Percentiles rank a stretch among this genome's conserved stretches.
Evolutionary conservation across 805 yeast species (phyloP).

Genomic region (Wickerhamiella azymoides): DNA sequence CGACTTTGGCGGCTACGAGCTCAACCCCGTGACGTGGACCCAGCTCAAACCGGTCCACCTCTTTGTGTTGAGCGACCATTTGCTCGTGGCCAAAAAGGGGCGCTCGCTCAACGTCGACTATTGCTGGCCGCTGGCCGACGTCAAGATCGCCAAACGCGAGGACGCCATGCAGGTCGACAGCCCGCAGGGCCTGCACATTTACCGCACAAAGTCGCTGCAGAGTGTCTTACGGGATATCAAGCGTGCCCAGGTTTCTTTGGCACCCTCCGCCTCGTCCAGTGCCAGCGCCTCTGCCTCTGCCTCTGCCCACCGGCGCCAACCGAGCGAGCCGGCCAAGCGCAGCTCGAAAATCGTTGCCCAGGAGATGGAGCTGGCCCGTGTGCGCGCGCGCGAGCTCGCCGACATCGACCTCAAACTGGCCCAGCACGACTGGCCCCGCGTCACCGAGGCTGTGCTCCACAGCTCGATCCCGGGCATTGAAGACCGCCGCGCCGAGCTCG

Average conservation of each 20-base stretch:
- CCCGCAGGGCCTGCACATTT: neutral
- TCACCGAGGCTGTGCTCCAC: slow-evolving; percentile 12
- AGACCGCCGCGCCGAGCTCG: slow-evolving; percentile 3
- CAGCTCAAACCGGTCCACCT: slow-evolving; percentile 63
- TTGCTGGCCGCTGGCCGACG: slow-evolving; percentile 63
- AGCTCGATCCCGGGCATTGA: neutral
- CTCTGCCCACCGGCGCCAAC: neutral
- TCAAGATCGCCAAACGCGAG: slow-evolving; percentile 22
- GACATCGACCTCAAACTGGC: slow-evolving; percentile 57
- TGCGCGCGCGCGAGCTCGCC: slow-evolving; percentile 48
- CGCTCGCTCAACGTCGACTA: slow-evolving; percentile 51
- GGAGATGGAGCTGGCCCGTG: slow-evolving; percentile 30
- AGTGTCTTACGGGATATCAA: neutral
- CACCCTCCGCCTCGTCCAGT: no score
- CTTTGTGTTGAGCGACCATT: slow-evolving; percentile 61
- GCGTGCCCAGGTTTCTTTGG: neutral
- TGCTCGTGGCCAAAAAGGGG: slow-evolving; percentile 49
- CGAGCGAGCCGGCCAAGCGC: neutral
- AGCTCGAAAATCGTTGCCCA: neutral
- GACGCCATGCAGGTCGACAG: slow-evolving; percentile 3
- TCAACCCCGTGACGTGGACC: slow-evolving; percentile 75
- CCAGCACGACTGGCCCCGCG: slow-evolving; percentile 40
- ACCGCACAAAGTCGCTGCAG: neutral
- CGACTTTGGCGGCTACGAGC: slow-evolving; percentile 76
- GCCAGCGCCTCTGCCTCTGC: no score